Evolutionary conservation across 2,329 filamentous ascomycete species (phyloP).

Genomic region (Uncinocarpus reesii): DNA sequence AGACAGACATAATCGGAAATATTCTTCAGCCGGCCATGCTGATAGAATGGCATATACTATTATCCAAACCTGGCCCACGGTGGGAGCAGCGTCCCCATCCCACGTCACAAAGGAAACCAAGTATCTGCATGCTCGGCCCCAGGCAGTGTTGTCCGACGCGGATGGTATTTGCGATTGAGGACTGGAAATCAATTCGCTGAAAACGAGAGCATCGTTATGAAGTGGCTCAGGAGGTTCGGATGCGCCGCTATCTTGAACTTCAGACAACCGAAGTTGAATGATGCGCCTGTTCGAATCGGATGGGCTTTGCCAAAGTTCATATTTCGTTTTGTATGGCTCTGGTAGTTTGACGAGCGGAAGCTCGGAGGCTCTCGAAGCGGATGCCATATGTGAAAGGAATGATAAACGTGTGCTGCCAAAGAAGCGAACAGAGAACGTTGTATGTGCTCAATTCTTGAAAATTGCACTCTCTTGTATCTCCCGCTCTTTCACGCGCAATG

Average conservation of each 20-base stretch:
- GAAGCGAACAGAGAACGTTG: not conserved
- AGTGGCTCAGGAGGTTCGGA: conserved; percentile 21
- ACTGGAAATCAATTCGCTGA: conserved; percentile 25
- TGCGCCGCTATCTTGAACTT: conserved; percentile 18
- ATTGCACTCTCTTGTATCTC: too few species aligned
- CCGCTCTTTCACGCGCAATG: too few species aligned
- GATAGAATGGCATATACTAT: conserved; percentile 32
- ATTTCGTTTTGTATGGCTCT: conserved; percentile 21
- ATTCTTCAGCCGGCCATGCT: conserved; percentile 25
- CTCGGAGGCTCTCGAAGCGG: conserved; percentile 10
- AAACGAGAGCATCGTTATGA: conserved; percentile 24
- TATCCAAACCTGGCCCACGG: conserved; percentile 33
- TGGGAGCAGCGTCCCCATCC: conserved; percentile 23
- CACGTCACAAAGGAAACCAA: conserved; percentile 28
- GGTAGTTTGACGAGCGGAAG: conserved; percentile 19
- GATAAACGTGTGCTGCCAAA: not conserved
- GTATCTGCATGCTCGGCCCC: conserved; percentile 28
- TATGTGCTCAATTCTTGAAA: too few species aligned
- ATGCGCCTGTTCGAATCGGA: conserved; percentile 15
- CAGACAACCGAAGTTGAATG: conserved; percentile 18
- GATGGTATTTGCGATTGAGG: conserved; percentile 19
- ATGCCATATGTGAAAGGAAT: conserved; percentile 7
- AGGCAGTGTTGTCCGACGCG: conserved; percentile 30
- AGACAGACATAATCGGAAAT: conserved; percentile 26
- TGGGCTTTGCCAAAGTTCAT: conserved; percentile 17